Evolutionary conservation across 2,329 filamentous ascomycete genomes (phyloP).

Genomic region (Thelonectria blattea): DNA sequence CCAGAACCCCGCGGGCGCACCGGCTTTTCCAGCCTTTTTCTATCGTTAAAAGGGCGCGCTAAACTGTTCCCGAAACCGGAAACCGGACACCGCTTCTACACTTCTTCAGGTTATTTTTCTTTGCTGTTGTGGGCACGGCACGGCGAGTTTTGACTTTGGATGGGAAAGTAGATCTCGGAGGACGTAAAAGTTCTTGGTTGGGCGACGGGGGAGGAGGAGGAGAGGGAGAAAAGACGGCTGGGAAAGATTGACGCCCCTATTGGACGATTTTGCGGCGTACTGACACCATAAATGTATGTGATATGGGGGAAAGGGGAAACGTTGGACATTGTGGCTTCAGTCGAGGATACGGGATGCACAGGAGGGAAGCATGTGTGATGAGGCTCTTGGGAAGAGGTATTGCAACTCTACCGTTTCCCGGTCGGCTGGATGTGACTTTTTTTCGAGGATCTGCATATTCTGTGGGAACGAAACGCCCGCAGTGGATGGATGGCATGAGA

Average conservation of each 20-base stretch:
- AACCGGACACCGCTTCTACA: no score
- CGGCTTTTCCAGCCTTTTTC: not conserved
- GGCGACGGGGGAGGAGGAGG: no score
- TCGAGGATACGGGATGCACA: not conserved
- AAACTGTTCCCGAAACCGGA: no score
- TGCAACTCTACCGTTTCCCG: not conserved
- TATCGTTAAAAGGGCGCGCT: not conserved
- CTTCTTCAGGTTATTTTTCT: not conserved
- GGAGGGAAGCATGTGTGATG: no score
- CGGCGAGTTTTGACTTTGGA: not conserved
- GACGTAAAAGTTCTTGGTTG: not conserved
- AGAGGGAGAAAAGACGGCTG: not conserved
- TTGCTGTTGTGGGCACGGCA: not conserved
- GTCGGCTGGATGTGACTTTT: no score
- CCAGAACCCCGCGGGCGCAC: not conserved
- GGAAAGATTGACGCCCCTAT: not conserved
- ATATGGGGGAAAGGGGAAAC: not conserved
- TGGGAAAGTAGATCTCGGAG: not conserved
- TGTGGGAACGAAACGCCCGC: not conserved
- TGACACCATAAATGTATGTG: not conserved
- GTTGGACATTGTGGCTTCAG: not conserved
- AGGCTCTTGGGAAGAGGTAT: not conserved
- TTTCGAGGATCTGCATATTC: no score
- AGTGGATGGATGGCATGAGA: not conserved
- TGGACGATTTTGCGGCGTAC: not conserved